Evolutionary conservation across 805 yeast genomes (phyloP).

Genomic region (Candida broadrunensis): DNA sequence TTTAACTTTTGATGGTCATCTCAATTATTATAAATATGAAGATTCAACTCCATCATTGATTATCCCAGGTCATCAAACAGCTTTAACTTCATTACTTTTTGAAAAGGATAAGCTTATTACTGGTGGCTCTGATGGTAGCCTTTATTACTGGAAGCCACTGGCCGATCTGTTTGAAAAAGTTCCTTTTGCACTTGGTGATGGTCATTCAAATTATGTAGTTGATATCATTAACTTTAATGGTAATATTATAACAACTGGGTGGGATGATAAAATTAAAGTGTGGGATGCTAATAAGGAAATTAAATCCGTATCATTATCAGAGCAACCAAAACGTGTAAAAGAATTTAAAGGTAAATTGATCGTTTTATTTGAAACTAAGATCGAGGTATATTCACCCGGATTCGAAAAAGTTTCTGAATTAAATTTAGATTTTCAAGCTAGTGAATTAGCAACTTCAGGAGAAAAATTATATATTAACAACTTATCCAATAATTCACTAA

Average conservation of each 20-base stretch:
- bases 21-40: constrained; percentile 51
- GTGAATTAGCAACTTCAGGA: constrained; percentile 20
- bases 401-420: constrained; percentile 11
- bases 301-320: constrained; percentile 11
- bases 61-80: constrained; percentile 77
- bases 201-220: constrained; percentile 68
- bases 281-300: constrained; percentile 22
- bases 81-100: constrained; percentile 54
- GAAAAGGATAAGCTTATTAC: constrained; percentile 41
- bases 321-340: constrained; percentile 37
- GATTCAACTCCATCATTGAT: constrained; percentile 29
- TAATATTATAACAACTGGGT: constrained; percentile 57
- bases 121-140: constrained; percentile 82
- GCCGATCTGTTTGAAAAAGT: constrained; percentile 4
- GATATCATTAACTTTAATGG: constrained; percentile 37
- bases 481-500: constrained; percentile 25
- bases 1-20: constrained; percentile 67
- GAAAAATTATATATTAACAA: constrained; percentile 28
- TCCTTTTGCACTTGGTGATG: constrained; percentile 21
- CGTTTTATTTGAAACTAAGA: constrained; percentile 28
- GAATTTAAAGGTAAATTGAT: constrained; percentile 23
- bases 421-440: constrained; percentile 20
- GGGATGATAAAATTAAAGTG: constrained; percentile 77
- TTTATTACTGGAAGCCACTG: constrained; percentile 56
- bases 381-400: constrained; percentile 18